A percentile compares a stretch with the other conserved stretches of the same genome.
These are phyloP conservation scores for Pouteria glomerata DNA, from an alignment of 148 eudicot genomes.

Conservation along the genomic window DNA sequence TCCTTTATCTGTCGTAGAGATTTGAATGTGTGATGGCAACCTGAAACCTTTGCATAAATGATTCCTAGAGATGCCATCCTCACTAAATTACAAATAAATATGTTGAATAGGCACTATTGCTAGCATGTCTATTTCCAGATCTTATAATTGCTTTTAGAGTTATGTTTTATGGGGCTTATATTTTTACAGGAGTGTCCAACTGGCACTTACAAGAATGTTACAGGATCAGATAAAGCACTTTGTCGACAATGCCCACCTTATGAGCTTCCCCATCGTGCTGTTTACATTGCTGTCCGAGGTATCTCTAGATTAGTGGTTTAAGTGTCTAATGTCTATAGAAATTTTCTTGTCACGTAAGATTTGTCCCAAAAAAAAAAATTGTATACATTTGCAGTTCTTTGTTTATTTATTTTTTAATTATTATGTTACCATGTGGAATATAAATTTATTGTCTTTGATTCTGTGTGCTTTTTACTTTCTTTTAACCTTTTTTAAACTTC, in stretches of 20 bases:
- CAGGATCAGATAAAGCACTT: conserved; percentile 72
- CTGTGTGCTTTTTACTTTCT: too few relatives aligned
- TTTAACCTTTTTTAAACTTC: too few relatives aligned
- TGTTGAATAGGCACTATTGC: not conserved
- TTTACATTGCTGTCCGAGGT: conserved; percentile 67
- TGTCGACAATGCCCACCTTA: conserved; percentile 59
- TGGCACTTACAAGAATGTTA: conserved; percentile 84
- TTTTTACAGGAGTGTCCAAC: conserved; percentile 76
- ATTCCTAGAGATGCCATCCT: not conserved
- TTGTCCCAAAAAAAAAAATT: too few relatives aligned
- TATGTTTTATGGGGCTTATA: not conserved
- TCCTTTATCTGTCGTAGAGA: not conserved
- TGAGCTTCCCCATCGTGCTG: conserved; percentile 85
- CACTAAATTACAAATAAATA: not conserved
- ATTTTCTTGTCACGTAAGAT: too few relatives aligned
- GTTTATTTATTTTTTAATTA: too few relatives aligned
- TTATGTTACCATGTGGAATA: too few relatives aligned
- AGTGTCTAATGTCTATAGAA: not conserved
- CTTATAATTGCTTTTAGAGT: not conserved
- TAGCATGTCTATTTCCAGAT: not conserved
- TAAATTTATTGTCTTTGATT: too few relatives aligned
- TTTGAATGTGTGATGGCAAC: not conserved
- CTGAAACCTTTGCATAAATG: not conserved
- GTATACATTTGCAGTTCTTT: too few relatives aligned
- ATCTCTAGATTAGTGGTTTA: conserved; percentile 10